Evolutionary conservation across 352 stramenopile genomes (phyloP).

Genomic region (Pythium monospermum): DNA sequence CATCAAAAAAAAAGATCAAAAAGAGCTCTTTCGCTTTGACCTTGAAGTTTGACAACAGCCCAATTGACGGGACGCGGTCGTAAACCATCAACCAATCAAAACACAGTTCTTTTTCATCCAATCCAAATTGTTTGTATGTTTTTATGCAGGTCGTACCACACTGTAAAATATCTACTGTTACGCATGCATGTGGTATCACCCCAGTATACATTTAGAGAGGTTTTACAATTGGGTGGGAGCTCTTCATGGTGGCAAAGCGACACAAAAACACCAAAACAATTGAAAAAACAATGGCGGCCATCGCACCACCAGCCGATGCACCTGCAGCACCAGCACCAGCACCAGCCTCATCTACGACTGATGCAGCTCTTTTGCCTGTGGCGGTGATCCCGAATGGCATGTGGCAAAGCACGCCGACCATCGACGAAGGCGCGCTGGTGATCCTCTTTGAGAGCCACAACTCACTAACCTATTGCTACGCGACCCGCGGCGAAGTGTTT

Average conservation of each 20-base stretch:
- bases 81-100: conserved; percentile 20
- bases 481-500: conserved; percentile 89
- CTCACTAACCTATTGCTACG: conserved; percentile 93
- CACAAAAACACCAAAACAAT: too few species aligned
- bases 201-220: too few species aligned
- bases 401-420: conserved; percentile 51
- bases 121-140: not conserved
- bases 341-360: too few species aligned
- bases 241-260: conserved; percentile 1
- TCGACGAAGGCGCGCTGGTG: conserved; percentile 89
- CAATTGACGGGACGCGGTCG: conserved; percentile 7
- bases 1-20: not conserved
- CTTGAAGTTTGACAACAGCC: not conserved
- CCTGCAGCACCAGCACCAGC: too few species aligned
- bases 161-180: too few species aligned
- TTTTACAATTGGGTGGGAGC: conserved; percentile 4
- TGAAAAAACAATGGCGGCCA: not conserved
- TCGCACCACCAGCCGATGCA: too few species aligned
- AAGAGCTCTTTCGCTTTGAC: not conserved
- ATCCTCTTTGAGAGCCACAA: conserved; percentile 97
- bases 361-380: conserved; percentile 1
- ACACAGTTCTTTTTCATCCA: too few species aligned
- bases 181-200: too few species aligned
- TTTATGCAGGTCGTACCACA: too few species aligned
- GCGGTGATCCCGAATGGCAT: conserved; percentile 54